Evolutionary conservation across 768 basidiomycete species (phyloP), one percentile per base, ranked within the genome.

Genomic region (Tylopilus sp.): DNA sequence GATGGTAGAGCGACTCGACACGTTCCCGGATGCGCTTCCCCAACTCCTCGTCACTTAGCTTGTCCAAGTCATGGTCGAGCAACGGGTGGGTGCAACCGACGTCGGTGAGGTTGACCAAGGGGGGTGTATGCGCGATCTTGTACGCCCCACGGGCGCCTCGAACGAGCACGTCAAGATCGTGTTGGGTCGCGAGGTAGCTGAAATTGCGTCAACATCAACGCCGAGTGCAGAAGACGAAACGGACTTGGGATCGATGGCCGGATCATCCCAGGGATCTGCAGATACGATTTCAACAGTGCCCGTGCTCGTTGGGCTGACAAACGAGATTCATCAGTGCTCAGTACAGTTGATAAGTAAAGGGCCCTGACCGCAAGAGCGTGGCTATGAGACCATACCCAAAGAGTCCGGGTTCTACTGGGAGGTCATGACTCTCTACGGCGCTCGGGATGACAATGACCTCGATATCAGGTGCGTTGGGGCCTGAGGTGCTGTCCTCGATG

Each of bases 191-290:
- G 23, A 79, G 69, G 54, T 79, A 79, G 45, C 77, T 79, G 42
- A 20, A 11, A 31, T 7, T 10, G 28, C 28, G 28, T 28, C 43
- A 35, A 28, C 6, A 38, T 7, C 20, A 28, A 9, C 8, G 57
- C 72, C 6, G 47, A 74, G 3, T 2, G 7, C 11, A 21, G 10
- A 28, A 7, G 40, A 9, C 20, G 30, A 8, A 8, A 57, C 73
- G 7, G 47, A 74, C 75, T 69, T 69, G 18, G 77, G 78, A 49
- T 79, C 73, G 15, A 79, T 69, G 30, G 71, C n/a, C 1, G 77
- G 77, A 1, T 61, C 47, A 10, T 77, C 75, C 57, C 66, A 68
- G 12, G 75, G 74, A 38, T 75, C 58, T 1, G 65, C 53, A 1
- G 78, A 78, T 33, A 67, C 68, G n/a, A 79, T 60, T 26, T 65